A percentile compares a stretch with the other conserved stretches of the same genome.
phyloP scores from a whole-genome alignment of 257 asterid species.

The Rubia yunnanensis region DNA sequence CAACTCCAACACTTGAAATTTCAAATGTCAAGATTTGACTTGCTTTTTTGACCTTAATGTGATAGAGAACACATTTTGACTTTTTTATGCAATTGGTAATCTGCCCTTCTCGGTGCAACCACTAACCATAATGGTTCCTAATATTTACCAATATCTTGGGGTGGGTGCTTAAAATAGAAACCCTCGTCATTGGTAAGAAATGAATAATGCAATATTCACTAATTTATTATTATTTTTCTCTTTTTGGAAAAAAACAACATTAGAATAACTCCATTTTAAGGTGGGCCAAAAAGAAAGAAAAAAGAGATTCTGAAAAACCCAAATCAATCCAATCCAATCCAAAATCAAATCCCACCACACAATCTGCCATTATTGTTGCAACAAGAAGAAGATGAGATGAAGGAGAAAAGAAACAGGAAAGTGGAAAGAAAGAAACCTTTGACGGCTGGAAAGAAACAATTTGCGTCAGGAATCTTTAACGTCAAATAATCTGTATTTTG shows the following conservation, averaged over 20 bases:
- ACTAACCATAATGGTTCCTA: too few species aligned
- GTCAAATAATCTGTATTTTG: background rate
- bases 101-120: too few species aligned
- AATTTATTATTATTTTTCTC: background rate
- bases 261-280: too few species aligned
- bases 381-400: background rate
- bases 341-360: background rate
- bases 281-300: background rate
- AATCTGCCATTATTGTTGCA: background rate
- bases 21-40: too few species aligned
- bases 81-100: background rate
- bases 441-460: constrained; percentile 20
- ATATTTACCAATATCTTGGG: too few species aligned
- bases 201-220: too few species aligned
- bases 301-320: background rate
- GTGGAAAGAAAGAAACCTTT: background rate
- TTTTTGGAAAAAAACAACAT: background rate
- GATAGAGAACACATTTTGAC: too few species aligned
- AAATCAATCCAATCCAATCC: background rate
- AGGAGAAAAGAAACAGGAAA: background rate
- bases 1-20: too few species aligned
- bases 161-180: too few species aligned
- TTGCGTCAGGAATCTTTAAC: constrained; percentile 13
- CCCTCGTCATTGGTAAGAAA: background rate
- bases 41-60: too few species aligned